Base-by-base conservation (phyloP, 2,329 filamentous ascomycete genomes). In the Seiridium cupressi region DNA sequence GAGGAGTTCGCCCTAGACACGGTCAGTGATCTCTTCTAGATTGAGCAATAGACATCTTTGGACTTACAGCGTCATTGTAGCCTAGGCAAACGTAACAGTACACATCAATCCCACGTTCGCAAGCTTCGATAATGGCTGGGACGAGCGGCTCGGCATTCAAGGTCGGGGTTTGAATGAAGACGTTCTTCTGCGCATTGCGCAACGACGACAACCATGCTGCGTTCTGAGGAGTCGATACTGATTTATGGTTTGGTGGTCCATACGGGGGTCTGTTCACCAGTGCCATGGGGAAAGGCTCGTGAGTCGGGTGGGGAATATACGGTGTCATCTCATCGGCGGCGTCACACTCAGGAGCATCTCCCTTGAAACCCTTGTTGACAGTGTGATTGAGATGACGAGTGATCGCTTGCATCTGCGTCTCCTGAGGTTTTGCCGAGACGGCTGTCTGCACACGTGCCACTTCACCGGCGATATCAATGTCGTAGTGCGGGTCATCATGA, bases 121-220 rank as follows among this genome's bases (percentile, higher is more conserved):
- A 82, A 0, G 91, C 90, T 3, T 81, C 81, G 0, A 83, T 69
- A 3, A 93, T 81, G 1, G 86, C 87, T 0, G 86, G 82, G 0
- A 92, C 68, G 0, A 93, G 75, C 0, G 86, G 87, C 60, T 84
- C 83, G 0, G 90, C 89, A 66, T 94, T 94, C 44, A 94, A 80
- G 31, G 91, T 89, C 0, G 91, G 91, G 0, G 89, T 88, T 71
- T 93, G 89, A 60, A 94, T 92, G 67, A 93, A 92, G n/a, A 93
- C 82, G 35, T 76, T 81, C 10, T 76, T 75, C 58, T 79, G 73
- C 0, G 90, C 89, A 65, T 92, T 83, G 1, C 86, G 80, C 6
- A 93, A 79, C 1, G 88, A 83, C 0, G 89, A 89, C 0, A 93
- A 75, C 84, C 88, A 93, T 0, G 87, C 88, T 55, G 87, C 88